Evolutionary conservation across 225 moss, liverwort and hornwort species (phyloP).

Genomic region (Neckera pumila): DNA sequence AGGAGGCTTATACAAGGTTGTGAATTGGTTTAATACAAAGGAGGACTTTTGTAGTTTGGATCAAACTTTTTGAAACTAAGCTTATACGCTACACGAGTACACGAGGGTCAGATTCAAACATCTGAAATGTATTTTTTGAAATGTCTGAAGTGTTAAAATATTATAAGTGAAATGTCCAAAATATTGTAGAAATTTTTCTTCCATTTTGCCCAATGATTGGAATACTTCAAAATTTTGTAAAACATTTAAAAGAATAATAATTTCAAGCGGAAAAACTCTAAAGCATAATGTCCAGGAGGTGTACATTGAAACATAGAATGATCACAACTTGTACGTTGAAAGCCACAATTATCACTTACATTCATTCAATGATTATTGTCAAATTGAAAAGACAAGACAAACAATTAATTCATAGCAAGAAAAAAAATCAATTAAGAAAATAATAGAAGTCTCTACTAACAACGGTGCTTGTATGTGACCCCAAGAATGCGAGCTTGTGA

Average conservation of each 20-base stretch:
- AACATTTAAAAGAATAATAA: neutral
- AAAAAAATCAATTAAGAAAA: neutral
- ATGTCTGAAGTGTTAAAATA: neutral
- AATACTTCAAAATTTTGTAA: too few relatives aligned
- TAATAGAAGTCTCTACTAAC: neutral
- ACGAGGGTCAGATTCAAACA: too few relatives aligned
- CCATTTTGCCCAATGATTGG: neutral
- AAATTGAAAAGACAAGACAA: neutral
- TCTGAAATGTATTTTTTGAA: neutral
- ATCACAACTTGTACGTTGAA: too few relatives aligned
- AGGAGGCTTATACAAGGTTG: neutral
- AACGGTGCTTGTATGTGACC: too few relatives aligned
- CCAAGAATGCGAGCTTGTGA: too few relatives aligned
- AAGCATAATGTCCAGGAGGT: too few relatives aligned
- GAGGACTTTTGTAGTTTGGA: neutral
- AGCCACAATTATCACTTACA: too few relatives aligned
- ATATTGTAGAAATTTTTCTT: neutral
- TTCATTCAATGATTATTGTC: neutral
- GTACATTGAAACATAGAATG: too few relatives aligned
- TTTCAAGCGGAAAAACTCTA: neutral
- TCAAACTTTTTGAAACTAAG: neutral
- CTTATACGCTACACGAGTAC: accelerated
- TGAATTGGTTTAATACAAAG: neutral
- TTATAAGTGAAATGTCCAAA: neutral
- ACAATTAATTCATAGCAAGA: neutral